phyloP scores from a whole-genome alignment of 805 yeast species.

The Sugiyamaella floridensis region DNA sequence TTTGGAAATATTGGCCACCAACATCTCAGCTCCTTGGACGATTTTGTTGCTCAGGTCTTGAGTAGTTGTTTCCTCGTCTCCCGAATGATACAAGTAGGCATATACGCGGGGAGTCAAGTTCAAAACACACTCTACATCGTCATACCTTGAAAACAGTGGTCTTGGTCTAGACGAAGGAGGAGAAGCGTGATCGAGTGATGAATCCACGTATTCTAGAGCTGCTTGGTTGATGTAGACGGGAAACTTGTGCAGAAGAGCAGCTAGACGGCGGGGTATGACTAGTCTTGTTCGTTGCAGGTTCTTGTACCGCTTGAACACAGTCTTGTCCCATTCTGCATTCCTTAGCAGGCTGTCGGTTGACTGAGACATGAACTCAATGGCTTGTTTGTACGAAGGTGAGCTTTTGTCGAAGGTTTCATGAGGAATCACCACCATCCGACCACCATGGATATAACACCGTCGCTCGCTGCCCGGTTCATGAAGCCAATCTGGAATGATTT shows the following conservation, averaged over 20 bases:
- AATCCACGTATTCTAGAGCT: neutral
- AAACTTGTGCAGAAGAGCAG: constrained; percentile 17
- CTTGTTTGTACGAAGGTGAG: neutral
- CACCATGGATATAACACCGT: neutral
- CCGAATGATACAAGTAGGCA: neutral
- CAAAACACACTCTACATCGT: neutral
- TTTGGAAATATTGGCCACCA: neutral
- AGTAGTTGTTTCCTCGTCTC: neutral
- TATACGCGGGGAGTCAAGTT: neutral
- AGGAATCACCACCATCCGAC: neutral
- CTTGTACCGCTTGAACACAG: neutral
- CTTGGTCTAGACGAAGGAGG: neutral
- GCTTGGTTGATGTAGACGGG: constrained; percentile 8
- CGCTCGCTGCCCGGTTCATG: neutral
- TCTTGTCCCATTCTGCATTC: neutral
- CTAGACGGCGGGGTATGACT: constrained; percentile 12
- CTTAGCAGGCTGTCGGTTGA: neutral
- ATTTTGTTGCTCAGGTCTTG: neutral
- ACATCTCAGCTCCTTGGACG: neutral
- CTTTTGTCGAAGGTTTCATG: neutral
- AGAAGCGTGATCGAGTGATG: neutral
- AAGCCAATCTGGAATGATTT: constrained; percentile 42
- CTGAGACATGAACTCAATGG: neutral
- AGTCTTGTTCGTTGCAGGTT: neutral
- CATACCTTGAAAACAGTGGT: neutral